Evolutionary conservation across 257 asterid genomes (phyloP).

Genomic region (Nicotiana sylvestris): DNA sequence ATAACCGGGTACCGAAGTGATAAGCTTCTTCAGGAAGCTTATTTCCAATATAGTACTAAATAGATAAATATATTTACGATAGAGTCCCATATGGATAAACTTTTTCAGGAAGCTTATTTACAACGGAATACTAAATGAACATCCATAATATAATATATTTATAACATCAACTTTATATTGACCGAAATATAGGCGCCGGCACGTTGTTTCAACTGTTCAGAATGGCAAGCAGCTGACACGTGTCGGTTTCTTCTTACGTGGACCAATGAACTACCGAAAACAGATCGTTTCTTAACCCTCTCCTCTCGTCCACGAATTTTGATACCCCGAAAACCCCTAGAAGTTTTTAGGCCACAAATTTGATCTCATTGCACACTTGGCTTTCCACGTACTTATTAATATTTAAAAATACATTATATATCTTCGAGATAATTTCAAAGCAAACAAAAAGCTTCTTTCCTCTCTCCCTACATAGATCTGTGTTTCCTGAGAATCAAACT

Average conservation of each 20-base stretch:
- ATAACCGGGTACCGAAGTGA: no score
- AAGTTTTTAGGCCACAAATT: conserved; percentile 31
- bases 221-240: no score
- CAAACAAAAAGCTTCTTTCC: not conserved
- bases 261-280: not conserved
- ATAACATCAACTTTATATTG: no score
- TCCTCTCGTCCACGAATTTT: not conserved
- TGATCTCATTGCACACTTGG: conserved; percentile 59
- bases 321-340: conserved; percentile 33
- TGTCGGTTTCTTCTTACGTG: not conserved
- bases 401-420: not conserved
- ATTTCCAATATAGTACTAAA: no score
- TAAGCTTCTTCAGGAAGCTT: no score
- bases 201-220: no score
- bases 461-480: conserved; percentile 35
- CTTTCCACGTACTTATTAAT: conserved; percentile 7
- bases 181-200: no score
- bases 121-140: no score
- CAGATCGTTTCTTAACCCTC: not conserved
- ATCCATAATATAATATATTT: no score
- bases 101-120: no score
- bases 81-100: no score
- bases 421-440: conserved; percentile 13
- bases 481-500: conserved; percentile 14
- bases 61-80: no score